Percentiles rank a stretch among this genome's conserved stretches.
Conservation (phyloP, 208 protist genomes). For the Leishmania gerbilli region DNA sequence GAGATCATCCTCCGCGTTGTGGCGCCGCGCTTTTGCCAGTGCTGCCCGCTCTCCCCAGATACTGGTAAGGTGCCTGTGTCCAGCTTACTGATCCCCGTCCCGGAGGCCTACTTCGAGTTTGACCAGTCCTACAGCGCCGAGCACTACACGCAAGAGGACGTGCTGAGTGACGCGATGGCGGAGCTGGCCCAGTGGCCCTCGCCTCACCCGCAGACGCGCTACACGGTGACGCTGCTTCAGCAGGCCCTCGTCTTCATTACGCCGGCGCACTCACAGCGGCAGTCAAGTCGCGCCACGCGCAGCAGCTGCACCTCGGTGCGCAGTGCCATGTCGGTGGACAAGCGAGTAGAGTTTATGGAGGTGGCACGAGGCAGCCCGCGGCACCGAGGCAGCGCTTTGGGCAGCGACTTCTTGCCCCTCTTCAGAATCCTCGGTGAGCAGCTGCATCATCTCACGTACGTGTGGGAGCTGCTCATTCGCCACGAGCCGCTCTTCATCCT, state of each 20-base stretch:
- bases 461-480: conserved; percentile 84
- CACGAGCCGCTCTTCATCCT: conserved; percentile 84
- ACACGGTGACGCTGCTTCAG: conserved; percentile 70
- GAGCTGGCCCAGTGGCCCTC: conserved; percentile 80
- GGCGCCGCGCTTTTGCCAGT: conserved; percentile 75
- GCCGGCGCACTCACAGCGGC: conserved; percentile 43
- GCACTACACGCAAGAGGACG: conserved; percentile 71
- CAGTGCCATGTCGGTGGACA: conserved; percentile 25
- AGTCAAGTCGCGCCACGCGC: conserved; percentile 24
- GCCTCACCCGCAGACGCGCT: conserved; percentile 76
- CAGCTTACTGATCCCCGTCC: conserved; percentile 61
- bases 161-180: conserved; percentile 62
- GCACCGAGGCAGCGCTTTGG: conserved; percentile 25
- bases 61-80: conserved; percentile 60
- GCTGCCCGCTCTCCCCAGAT: conserved; percentile 83
- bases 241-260: conserved; percentile 78
- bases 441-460: conserved; percentile 72
- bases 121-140: conserved; percentile 66
- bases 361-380: conserved; percentile 19
- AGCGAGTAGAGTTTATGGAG: conserved; percentile 25
- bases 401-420: conserved; percentile 64
- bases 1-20: conserved; percentile 86
- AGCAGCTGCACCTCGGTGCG: conserved; percentile 25
- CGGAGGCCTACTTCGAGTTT: conserved; percentile 59
- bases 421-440: conserved; percentile 69